Evolutionary conservation across 805 yeast genomes (phyloP).

Genomic region (Wickerhamomyces sydowiorum): DNA sequence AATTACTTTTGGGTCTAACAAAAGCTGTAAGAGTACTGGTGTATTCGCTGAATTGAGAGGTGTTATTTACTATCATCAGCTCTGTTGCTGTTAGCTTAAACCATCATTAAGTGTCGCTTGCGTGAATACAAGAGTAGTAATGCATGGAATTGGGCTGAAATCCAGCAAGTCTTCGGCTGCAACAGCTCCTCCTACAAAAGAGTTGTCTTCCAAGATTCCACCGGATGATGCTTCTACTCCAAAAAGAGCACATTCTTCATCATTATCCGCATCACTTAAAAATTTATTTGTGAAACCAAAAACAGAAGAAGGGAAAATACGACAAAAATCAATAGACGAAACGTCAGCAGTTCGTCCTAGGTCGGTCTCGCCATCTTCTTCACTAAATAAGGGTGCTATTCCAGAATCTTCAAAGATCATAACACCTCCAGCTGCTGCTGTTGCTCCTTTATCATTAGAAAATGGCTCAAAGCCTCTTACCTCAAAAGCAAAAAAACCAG

Average conservation of each 20-base stretch:
- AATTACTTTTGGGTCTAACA: too few relatives aligned
- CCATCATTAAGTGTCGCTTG: too few relatives aligned
- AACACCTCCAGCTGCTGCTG: conserved; percentile 1
- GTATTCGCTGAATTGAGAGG: too few relatives aligned
- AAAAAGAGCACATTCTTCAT: background rate
- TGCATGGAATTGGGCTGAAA: background rate
- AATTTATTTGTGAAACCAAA: background rate
- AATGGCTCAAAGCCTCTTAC: background rate
- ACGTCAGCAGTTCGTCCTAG: background rate
- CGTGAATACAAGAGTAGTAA: too few relatives aligned
- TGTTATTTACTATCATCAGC: too few relatives aligned
- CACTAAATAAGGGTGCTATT: background rate
- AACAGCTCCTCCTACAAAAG: background rate
- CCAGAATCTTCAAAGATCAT: background rate
- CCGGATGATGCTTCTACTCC: background rate
- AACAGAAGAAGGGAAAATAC: background rate
- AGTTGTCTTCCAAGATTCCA: background rate
- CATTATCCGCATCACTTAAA: background rate
- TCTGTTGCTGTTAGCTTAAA: too few relatives aligned
- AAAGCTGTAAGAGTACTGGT: too few relatives aligned
- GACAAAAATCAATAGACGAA: too few relatives aligned
- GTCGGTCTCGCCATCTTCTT: background rate
- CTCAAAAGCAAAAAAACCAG: background rate
- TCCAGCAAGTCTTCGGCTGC: background rate
- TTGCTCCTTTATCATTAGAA: background rate